Evolutionary conservation across 2,329 filamentous ascomycete genomes (phyloP).

Genomic region (Zymoseptoria ardabiliae): DNA sequence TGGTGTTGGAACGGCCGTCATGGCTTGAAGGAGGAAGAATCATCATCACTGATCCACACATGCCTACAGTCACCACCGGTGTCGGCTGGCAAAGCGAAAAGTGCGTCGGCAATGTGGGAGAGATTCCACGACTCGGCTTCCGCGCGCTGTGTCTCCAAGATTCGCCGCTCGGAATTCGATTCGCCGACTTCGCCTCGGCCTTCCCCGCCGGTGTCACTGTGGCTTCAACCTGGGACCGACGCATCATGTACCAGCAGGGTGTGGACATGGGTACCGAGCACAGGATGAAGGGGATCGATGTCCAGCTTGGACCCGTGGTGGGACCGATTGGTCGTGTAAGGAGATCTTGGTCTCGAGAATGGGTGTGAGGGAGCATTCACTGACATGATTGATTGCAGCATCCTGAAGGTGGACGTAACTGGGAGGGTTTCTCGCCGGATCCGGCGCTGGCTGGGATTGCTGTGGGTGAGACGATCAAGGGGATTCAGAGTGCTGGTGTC

Average conservation of each 20-base stretch:
- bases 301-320: constrained; percentile 69
- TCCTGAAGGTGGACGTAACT: constrained; percentile 62
- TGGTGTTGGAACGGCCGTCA: background rate
- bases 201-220: constrained; percentile 73
- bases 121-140: constrained; percentile 63
- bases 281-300: constrained; percentile 65
- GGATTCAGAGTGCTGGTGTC: constrained; percentile 74
- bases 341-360: background rate
- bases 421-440: constrained; percentile 66
- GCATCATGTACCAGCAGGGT: constrained; percentile 61
- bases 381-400: background rate
- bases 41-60: background rate
- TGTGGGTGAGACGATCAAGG: constrained; percentile 65
- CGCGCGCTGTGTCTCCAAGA: constrained; percentile 79
- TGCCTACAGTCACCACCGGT: constrained; percentile 63
- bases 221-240: constrained; percentile 74
- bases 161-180: constrained; percentile 70
- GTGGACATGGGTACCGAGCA: constrained; percentile 69
- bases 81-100: constrained; percentile 65
- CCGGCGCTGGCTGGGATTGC: constrained; percentile 67
- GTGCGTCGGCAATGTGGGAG: constrained; percentile 69
- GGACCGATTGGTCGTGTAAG: constrained; percentile 58
- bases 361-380: background rate
- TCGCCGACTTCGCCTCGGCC: constrained; percentile 71
- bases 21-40: too few species aligned